Base-by-base conservation (phyloP, 2,329 filamentous ascomycete genomes). In the Arthrobotrys iridis region DNA sequence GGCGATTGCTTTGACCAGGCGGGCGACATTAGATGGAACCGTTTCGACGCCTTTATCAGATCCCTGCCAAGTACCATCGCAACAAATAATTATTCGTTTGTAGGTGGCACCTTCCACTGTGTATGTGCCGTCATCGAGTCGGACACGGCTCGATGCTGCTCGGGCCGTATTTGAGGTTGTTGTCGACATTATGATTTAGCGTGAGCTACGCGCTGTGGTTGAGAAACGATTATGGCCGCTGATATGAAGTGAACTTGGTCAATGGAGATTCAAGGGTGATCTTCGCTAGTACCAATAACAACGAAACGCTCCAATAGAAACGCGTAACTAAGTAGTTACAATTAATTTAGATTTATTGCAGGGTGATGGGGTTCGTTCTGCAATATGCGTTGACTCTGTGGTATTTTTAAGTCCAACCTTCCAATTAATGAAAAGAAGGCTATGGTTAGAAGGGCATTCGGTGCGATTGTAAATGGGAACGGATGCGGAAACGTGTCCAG, bases 51-150 rank as follows among this genome's bases (percentile, higher is more conserved):
- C 71, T 30, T 76, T 66, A 60, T 76, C 72, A 3, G 64, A 65
- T 7, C 64, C 72, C 28, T 71, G 72, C 72, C 72, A 76, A 13
- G 64, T 76, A 4, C 72, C 72, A 15, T 77, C 76, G 22, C 76
- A 77, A 24, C 72, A 70, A 22, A 76, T 46, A 37, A 76, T 76
- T 1, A 76, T 24, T 33, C 72, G 48, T 33, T 76, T 76, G 45
- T 76, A 76, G 8, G 43, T 67, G 10, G 62, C 45, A 5, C 43
- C 52, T 8, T 28, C 6, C 2, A 74, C 62, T 6, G 52, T 13
- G 24, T 50, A 66, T 18, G 70, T 55, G 10, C 70, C 70, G 20
- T 74, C 70, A 2, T 45, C 37, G 4, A 62, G 35, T 10, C 28
- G 45, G 20, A 74, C 15, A 22, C 71, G 63, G 26, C 26, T 64